Evolutionary conservation across 2,329 filamentous ascomycete species (phyloP), one percentile per base, ranked within the genome.

Genomic region (Pseudogymnoascus sp.): DNA sequence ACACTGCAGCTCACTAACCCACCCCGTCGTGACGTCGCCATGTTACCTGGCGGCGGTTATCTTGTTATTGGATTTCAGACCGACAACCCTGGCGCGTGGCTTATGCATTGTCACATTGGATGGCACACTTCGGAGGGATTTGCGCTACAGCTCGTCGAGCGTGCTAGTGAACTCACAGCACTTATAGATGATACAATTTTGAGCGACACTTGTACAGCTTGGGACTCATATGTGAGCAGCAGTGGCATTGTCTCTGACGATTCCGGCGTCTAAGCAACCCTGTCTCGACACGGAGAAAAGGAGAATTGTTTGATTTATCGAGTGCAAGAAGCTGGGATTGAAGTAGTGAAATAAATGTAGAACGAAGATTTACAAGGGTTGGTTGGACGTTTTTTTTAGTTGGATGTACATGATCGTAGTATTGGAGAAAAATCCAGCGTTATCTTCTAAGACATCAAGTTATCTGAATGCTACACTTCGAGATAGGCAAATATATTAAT

Each of bases 41-140:
- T 80, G 66, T 74, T 84, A 12, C 72, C 71, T 2, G 70, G 53
- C n/a, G 69, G 69, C 16, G 71, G 71, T 6, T 71, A 71, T 16
- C 64, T 73, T 12, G 71, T 68, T 7, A 70, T 73, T 14, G 71
- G 70, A 1, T 72, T 72, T 64, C 68, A 72, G 66, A 70, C 69
- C 12, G 71, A 73, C 41, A 73, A 73, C 28, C 72, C 71, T 26
- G 71, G 72, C 11, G 67, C 69, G 4, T 73, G 72, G 71, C 61
- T 73, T 8, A 41, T 72, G 19, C 74, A 76, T 64, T 76, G 74
- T 66, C 74, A 76, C 61, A 73, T 76, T 61, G 73, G 72, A 1
- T 86, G 82, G 82, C 83, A 86, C 69, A 78, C 79, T 1, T 81
- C 79, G 1, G 77, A 77, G 7, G 83, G 83, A 4, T 77, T 85